Evolutionary conservation across 2,329 filamentous ascomycete species (phyloP).

Genomic region (Stylonectria norvegica): DNA sequence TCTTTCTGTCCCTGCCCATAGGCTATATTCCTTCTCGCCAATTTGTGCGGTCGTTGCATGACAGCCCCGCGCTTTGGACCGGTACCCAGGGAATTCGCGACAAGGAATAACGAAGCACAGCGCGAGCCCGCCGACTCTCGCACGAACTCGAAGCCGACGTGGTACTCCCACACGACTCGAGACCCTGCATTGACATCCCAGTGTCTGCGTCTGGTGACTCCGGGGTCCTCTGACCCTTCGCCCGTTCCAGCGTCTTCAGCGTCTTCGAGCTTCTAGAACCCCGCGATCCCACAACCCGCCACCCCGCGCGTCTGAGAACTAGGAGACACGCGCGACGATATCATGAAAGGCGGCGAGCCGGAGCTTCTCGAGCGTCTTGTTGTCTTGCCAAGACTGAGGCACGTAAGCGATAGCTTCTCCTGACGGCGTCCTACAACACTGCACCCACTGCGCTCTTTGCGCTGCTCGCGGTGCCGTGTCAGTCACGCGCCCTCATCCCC

Average conservation of each 20-base stretch:
- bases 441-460: neutral
- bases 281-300: conserved; percentile 4
- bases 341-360: conserved; percentile 26
- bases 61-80: too few species aligned
- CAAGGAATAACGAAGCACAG: too few species aligned
- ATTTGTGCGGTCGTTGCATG: too few species aligned
- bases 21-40: too few species aligned
- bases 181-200: too few species aligned
- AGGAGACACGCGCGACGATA: conserved; percentile 21
- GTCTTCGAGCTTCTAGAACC: neutral
- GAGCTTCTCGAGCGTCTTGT: conserved; percentile 25
- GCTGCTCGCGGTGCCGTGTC: neutral
- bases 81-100: too few species aligned
- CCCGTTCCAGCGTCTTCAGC: neutral
- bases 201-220: too few species aligned
- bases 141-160: too few species aligned
- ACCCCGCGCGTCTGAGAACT: conserved; percentile 4
- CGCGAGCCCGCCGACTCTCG: too few species aligned
- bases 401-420: conserved; percentile 23
- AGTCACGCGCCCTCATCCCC: neutral
- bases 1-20: too few species aligned
- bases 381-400: conserved; percentile 22
- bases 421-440: conserved; percentile 17
- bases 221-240: neutral
- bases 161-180: too few species aligned